Base-by-base conservation (phyloP, 163 green algal species). In the Scenedesmus sp. region DNA sequence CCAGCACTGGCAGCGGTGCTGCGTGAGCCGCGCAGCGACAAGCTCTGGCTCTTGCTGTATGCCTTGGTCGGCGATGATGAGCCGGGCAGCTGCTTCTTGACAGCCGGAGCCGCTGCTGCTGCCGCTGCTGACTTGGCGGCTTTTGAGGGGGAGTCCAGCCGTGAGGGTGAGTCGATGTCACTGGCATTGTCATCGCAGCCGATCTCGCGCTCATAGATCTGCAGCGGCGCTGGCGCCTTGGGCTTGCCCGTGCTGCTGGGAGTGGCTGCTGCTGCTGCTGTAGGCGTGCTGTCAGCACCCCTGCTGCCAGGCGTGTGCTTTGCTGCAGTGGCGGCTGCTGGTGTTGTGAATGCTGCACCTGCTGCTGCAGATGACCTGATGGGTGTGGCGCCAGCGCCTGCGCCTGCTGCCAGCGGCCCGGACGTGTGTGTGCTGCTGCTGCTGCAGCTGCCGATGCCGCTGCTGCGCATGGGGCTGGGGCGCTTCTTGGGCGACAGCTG, bases 131-230 rank as follows among this genome's bases (percentile, higher is more conserved):
- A 34, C 66, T 90, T 64, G 55, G 86, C 86, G 9, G 86, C 52
- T 12, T 90, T 90, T 1, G 86, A 74, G 8, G 86, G 67, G 2
- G 86, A 90, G 57, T 90, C 86, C 20, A 90, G 9, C n/a, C 79
- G 77, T 16, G 82, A 87, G 9, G 86, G 86, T 0, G 86, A 90
- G 12, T 90, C 86, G 59, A 90, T 84, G 55, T 90, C 86, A 62
- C 86, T 90, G 55, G 9, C 82, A 23, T 66, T 46, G 23, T 87
- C 82, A 15, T 66, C 55, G 6, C 70, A 79, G 23, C 70, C 70
- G 13, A 79, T 15, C 23, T 79, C 70, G 20, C 70, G 23, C 26
- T 89, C 84, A 3, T 89, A 76, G 60, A 84, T 67, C 20, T 34
- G 20, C 86, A 84, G 54, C 20, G 46, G 74, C 20, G 60, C n/a